phyloP scores from a whole-genome alignment of 371 early-diverging fungal species.

The Lichtheimia corymbifera region DNA sequence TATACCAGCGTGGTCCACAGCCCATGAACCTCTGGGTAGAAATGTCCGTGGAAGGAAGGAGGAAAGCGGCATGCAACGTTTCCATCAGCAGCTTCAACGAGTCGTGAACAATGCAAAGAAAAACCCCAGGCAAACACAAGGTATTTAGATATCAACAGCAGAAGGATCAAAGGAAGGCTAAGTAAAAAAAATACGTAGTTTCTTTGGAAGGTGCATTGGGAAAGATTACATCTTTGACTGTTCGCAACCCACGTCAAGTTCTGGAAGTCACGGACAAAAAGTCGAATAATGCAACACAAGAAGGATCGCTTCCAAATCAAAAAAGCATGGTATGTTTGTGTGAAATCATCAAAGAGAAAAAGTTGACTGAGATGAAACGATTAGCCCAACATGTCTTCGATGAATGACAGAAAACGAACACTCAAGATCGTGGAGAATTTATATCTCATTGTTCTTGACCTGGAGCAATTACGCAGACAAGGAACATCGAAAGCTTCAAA shows the following conservation, averaged over 20 bases:
- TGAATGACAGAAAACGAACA: constrained; percentile 58
- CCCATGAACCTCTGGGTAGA: constrained; percentile 16
- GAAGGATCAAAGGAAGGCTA: not conserved
- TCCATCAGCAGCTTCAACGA: constrained; percentile 93
- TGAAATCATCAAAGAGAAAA: constrained; percentile 6
- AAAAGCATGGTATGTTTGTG: not conserved
- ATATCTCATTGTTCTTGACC: constrained; percentile 71
- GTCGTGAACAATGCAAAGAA: constrained; percentile 89
- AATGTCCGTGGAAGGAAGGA: constrained; percentile 43
- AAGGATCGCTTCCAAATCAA: not conserved
- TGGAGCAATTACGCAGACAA: constrained; percentile 82
- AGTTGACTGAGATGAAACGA: no score
- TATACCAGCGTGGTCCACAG: constrained; percentile 39
- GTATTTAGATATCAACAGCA: constrained; percentile 17
- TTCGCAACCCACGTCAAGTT: constrained; percentile 85
- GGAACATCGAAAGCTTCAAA: constrained; percentile 53
- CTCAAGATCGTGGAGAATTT: constrained; percentile 79
- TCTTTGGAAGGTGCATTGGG: constrained; percentile 94
- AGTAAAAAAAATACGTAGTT: constrained; percentile 41
- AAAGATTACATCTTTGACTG: constrained; percentile 86
- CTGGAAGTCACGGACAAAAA: constrained; percentile 67
- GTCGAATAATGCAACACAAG: constrained; percentile 4
- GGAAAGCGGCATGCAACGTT: constrained; percentile 65
- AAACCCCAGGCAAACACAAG: constrained; percentile 77
- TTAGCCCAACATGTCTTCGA: constrained; percentile 13